phyloP scores from a whole-genome alignment of 2,329 filamentous ascomycete species.

The Tolypocladium inflatum region DNA sequence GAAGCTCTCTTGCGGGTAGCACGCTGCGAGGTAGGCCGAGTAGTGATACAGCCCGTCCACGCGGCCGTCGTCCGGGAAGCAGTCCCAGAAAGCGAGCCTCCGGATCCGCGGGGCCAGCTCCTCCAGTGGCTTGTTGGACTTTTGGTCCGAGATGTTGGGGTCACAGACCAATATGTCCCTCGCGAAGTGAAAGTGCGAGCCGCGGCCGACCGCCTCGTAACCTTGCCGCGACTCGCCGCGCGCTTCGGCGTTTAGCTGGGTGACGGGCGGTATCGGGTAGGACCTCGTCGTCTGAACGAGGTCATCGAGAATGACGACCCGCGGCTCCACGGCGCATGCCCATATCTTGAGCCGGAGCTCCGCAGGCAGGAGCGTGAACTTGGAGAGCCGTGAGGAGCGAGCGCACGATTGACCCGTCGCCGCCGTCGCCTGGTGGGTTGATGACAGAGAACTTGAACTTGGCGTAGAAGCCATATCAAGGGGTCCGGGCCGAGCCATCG shows the following conservation, averaged over 20 bases:
- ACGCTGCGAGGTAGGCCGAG: constrained; percentile 22
- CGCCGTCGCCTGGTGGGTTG: constrained; percentile 1
- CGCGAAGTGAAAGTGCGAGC: constrained; percentile 26
- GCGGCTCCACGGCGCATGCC: constrained; percentile 25
- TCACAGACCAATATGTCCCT: constrained; percentile 29
- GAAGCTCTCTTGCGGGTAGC: constrained; percentile 18
- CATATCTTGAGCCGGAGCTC: constrained; percentile 29
- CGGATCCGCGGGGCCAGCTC: constrained; percentile 21
- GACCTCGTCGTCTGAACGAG: constrained; percentile 17
- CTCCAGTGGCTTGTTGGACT: constrained; percentile 20
- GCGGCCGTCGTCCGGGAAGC: constrained; percentile 26
- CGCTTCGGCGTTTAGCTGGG: constrained; percentile 25
- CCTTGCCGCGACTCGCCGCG: constrained; percentile 22
- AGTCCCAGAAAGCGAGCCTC: constrained; percentile 29
- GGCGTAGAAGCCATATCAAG: neutral
- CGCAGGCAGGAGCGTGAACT: constrained; percentile 20
- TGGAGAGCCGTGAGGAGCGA: neutral
- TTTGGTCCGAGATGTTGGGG: constrained; percentile 23
- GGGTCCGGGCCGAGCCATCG: neutral
- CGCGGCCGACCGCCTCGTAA: constrained; percentile 23
- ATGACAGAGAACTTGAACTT: neutral
- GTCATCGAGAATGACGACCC: constrained; percentile 24
- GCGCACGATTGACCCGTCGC: neutral
- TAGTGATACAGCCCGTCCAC: constrained; percentile 23
- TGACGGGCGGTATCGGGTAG: constrained; percentile 24